These are phyloP conservation scores for Schizonepeta tenuifolia DNA, from an alignment of 257 asterid genomes.

Conservation along the genomic window DNA sequence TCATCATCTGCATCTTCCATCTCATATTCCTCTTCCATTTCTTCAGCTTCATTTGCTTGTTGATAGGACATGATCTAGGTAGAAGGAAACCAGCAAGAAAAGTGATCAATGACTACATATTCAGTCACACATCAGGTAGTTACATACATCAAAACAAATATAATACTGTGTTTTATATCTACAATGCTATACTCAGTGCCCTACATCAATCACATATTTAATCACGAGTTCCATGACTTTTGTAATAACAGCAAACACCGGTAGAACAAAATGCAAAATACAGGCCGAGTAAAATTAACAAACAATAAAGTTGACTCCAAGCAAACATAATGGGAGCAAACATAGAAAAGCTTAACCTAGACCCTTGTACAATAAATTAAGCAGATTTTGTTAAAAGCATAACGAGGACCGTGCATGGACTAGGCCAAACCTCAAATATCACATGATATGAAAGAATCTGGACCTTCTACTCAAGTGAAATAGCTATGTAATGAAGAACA, in stretches of 20 bases:
- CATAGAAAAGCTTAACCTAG: background rate
- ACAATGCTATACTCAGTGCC: background rate
- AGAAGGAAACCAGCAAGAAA: slow-evolving; percentile 35
- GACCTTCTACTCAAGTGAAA: background rate
- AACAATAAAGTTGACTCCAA: background rate
- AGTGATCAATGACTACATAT: slow-evolving; percentile 4
- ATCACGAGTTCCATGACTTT: background rate
- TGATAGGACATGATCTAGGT: slow-evolving; percentile 64
- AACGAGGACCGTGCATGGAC: background rate
- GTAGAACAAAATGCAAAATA: slow-evolving; percentile 10
- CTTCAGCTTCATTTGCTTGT: slow-evolving; percentile 64
- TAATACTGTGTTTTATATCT: background rate
- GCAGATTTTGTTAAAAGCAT: background rate
- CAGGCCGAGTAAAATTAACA: background rate
- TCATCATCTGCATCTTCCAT: slow-evolving; percentile 80
- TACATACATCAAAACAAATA: background rate
- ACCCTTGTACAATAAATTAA: background rate
- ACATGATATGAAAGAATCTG: background rate
- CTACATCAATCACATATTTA: background rate
- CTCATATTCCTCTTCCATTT: slow-evolving; percentile 82
- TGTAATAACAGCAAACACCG: background rate
- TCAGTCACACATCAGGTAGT: slow-evolving; percentile 3
- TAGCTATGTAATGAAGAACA: background rate
- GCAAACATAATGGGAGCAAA: background rate
- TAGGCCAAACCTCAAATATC: background rate